Evolutionary conservation across 768 basidiomycete species (phyloP).

Genomic region (Termitomyces heimii): DNA sequence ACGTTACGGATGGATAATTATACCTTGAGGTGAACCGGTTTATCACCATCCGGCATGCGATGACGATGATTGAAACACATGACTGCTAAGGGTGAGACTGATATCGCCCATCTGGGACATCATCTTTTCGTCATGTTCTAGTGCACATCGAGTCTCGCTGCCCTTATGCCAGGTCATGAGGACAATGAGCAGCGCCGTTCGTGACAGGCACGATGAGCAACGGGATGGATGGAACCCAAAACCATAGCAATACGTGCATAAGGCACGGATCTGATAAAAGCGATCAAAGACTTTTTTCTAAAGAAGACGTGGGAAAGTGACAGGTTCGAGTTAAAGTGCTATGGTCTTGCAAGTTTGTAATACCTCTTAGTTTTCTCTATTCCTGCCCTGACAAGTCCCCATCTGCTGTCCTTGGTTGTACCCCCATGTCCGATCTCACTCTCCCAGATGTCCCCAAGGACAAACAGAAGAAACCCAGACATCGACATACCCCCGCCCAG

Average conservation of each 20-base stretch:
- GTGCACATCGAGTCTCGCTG: not conserved
- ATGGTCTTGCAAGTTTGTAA: constrained; percentile 20
- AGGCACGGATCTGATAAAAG: constrained; percentile 11
- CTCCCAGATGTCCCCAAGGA: constrained; percentile 25
- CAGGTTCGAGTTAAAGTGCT: constrained; percentile 14
- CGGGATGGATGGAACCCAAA: not conserved
- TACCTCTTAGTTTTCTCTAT: constrained; percentile 10
- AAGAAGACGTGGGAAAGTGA: constrained; percentile 21
- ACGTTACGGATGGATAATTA: constrained; percentile 9
- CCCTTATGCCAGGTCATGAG: not conserved
- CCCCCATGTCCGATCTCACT: constrained; percentile 23
- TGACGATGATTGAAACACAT: constrained; percentile 8
- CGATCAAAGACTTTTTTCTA: constrained; percentile 17
- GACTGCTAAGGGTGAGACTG: constrained; percentile 12
- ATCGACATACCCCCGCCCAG: constrained; percentile 69
- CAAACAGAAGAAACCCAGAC: constrained; percentile 70
- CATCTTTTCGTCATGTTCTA: constrained; percentile 7
- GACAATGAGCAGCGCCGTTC: not conserved
- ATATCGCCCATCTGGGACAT: constrained; percentile 6
- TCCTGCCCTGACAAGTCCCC: constrained; percentile 8
- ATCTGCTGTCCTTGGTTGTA: constrained; percentile 17
- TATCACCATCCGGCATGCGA: constrained; percentile 5
- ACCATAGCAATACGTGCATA: constrained; percentile 3
- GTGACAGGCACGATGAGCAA: not conserved
- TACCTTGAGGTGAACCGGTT: constrained; percentile 1